phyloP scores from a whole-genome alignment of 192 early-diverging fungal genomes.

The Powellomyces hirtus region DNA sequence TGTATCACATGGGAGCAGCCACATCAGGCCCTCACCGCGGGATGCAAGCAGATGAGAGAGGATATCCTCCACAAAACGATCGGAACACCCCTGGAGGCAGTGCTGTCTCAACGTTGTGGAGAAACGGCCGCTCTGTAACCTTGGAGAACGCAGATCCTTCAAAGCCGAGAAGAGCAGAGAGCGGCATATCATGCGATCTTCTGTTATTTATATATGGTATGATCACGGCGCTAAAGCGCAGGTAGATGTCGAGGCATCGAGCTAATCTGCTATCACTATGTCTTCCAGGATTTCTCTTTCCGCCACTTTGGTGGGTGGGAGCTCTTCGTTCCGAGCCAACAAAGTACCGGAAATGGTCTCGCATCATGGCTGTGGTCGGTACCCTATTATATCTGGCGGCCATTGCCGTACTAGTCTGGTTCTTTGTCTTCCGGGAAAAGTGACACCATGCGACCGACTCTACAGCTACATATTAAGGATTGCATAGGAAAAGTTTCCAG shows the following conservation, averaged over 20 bases:
- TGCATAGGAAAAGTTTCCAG: too few relatives aligned
- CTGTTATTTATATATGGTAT: constrained; percentile 23
- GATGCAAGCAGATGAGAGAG: too few relatives aligned
- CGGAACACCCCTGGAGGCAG: neutral
- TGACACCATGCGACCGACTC: too few relatives aligned
- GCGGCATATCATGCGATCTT: constrained; percentile 10
- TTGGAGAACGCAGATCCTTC: neutral
- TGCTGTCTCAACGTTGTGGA: constrained; percentile 13
- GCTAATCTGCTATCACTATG: neutral
- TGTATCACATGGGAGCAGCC: constrained; percentile 30
- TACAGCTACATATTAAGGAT: too few relatives aligned
- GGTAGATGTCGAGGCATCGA: too few relatives aligned
- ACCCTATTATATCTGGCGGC: constrained; percentile 15
- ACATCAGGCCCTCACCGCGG: too few relatives aligned
- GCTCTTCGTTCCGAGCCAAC: constrained; percentile 17
- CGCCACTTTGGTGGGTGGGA: constrained; percentile 24
- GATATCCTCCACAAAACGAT: neutral
- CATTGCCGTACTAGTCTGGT: constrained; percentile 12
- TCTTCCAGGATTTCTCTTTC: constrained; percentile 21
- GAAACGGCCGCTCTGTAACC: constrained; percentile 2
- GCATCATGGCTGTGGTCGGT: constrained; percentile 14
- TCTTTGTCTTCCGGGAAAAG: constrained; percentile 6
- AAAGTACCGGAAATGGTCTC: constrained; percentile 2
- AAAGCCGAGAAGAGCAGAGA: neutral
- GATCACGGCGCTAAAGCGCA: too few relatives aligned